Evolutionary conservation across 371 early-diverging fungal species (phyloP).

Genomic region (Chytridiales sp.): DNA sequence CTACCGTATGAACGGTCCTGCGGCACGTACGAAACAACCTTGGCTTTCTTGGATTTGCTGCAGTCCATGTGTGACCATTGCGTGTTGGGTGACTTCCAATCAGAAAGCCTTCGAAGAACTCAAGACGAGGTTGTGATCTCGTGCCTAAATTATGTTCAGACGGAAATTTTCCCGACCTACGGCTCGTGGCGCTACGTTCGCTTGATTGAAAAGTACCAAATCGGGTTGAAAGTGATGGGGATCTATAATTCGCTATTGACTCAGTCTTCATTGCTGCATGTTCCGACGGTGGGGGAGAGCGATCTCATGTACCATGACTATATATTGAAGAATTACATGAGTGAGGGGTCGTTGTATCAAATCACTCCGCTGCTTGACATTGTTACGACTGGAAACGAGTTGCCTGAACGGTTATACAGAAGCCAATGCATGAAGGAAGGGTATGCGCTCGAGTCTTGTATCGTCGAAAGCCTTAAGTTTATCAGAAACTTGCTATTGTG

Average conservation of each 20-base stretch:
- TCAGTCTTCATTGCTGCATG: constrained; percentile 19
- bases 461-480: constrained; percentile 33
- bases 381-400: constrained; percentile 23
- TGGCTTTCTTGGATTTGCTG: constrained; percentile 41
- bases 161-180: constrained; percentile 43
- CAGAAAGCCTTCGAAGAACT: background rate
- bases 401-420: constrained; percentile 21
- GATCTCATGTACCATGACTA: constrained; percentile 5
- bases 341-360: constrained; percentile 22
- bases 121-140: constrained; percentile 31
- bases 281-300: background rate
- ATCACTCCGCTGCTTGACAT: constrained; percentile 37
- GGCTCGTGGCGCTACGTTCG: constrained; percentile 39
- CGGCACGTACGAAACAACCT: constrained; percentile 38
- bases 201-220: constrained; percentile 32
- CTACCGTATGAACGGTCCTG: constrained; percentile 39
- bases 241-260: constrained; percentile 30
- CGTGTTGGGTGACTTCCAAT: constrained; percentile 2
- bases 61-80: constrained; percentile 19
- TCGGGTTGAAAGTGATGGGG: constrained; percentile 33
- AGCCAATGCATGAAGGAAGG: constrained; percentile 17
- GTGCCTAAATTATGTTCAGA: constrained; percentile 34
- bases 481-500: constrained; percentile 27
- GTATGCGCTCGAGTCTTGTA: constrained; percentile 25
- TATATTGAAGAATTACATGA: constrained; percentile 14